A percentile compares a stretch with the other conserved stretches of the same genome.
These are phyloP conservation scores for Colletotrichum costaricense DNA, from an alignment of 2,329 filamentous ascomycete species.

Conservation along the genomic window DNA sequence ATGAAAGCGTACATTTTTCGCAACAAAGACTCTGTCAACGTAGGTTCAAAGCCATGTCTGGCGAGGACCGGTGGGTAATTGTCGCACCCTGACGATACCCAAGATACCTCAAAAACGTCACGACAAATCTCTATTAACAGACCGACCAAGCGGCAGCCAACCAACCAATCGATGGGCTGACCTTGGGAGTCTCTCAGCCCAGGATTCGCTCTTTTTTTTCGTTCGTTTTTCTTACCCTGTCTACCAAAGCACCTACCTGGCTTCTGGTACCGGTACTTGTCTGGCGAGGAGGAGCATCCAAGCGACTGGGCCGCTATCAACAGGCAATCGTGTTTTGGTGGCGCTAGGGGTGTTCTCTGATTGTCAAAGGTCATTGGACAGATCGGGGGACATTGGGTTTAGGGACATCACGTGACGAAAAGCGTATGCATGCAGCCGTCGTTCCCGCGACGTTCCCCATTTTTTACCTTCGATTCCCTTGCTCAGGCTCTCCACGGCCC, in stretches of 20 bases:
- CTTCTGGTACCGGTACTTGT: neutral
- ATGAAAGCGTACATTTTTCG: neutral
- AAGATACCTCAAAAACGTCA: neutral
- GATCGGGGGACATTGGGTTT: conserved; percentile 19
- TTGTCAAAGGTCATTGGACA: conserved; percentile 22
- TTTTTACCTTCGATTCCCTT: conserved; percentile 32
- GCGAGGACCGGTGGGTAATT: neutral
- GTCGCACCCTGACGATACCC: neutral
- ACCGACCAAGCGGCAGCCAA: neutral
- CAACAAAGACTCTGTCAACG: neutral
- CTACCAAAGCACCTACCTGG: neutral
- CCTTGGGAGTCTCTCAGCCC: neutral
- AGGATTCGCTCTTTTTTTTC: no score
- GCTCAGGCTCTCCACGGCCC: conserved; percentile 10
- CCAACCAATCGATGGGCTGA: neutral
- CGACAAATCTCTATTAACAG: neutral
- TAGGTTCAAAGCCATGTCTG: neutral
- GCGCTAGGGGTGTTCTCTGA: neutral
- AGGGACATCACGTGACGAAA: conserved; percentile 25
- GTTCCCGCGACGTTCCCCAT: conserved; percentile 29
- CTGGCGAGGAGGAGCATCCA: neutral
- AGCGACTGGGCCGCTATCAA: neutral
- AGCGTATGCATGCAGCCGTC: conserved; percentile 35
- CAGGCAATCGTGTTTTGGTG: neutral
- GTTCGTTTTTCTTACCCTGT: neutral